Base-by-base conservation (phyloP, 2,329 filamentous ascomycete genomes). In the Leptosphaerulina australis region DNA sequence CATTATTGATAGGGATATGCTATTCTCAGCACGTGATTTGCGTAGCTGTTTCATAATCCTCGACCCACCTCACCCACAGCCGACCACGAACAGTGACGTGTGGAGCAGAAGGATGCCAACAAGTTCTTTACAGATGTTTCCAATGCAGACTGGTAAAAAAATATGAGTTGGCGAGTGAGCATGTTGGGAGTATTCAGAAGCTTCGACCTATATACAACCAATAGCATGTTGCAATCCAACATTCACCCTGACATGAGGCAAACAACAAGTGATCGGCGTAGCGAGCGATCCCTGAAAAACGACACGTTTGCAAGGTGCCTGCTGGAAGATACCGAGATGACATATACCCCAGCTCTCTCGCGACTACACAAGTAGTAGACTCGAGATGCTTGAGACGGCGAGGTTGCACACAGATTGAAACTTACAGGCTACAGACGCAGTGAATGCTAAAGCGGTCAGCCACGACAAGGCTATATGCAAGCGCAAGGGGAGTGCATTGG, bases 401-500 rank as follows among this genome's bases (percentile, higher is more conserved):
- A 33, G 22, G 41, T 51, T 25, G 44, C 15, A 48, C 48, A 36
- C 5, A 39, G 20, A 21, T 22, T 41, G 43, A 41, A 37, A 24
- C 25, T 26, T 39, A 34, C 34, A 45, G 30, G 14, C 21, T 20
- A 26, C 43, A 38, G 24, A 26, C 36, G 46, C 33, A 25, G 22
- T 12, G 6, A 5, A 5, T 30, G 25, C 45, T 29, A 37, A 31
- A 43, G 37, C 37, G 45, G 45, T 29, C 31, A 18, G 47, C 29
- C 6, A 17, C 6, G 22, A 29, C 12, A 22, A 40, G 44, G 40
- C 30, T 15, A 20, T 31, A 40, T 41, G 48, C 43, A 43, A 25
- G 47, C 44, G 43, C 48, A 51, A 46, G 52, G 41, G 33, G 47
- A 44, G 36, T 35, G 38, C 26, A 34, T 46, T 45, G 43, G 36